Conservation (phyloP, 495 filamentous ascomycete species). For the Cryomyces antarcticus region DNA sequence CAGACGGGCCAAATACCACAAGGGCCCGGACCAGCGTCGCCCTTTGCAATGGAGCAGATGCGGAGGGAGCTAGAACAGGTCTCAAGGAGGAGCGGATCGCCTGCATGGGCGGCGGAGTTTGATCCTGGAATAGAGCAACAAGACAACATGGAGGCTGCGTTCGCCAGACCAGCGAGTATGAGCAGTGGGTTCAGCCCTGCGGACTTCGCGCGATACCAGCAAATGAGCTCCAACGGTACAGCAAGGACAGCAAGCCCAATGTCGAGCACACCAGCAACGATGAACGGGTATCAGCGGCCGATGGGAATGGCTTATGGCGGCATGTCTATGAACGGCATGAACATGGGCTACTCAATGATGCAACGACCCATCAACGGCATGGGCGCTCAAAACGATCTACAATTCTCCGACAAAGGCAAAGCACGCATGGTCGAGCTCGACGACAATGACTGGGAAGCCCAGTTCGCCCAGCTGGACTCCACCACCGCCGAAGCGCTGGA, state of each 20-base stretch:
- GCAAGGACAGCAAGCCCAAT: conserved; percentile 36
- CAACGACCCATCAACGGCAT: conserved; percentile 17
- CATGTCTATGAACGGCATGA: conserved; percentile 18
- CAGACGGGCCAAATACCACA: conserved; percentile 40
- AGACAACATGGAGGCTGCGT: conserved; percentile 62
- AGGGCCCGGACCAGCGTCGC: conserved; percentile 21
- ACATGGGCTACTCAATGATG: conserved; percentile 17
- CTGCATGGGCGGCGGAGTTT: conserved; percentile 53
- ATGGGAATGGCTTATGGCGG: conserved; percentile 34
- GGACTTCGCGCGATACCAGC: conserved; percentile 72
- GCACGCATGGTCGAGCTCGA: conserved; percentile 81
- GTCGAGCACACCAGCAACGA: conserved; percentile 25
- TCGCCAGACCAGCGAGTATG: conserved; percentile 29
- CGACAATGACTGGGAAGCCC: conserved; percentile 84
- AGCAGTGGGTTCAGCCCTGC: conserved; percentile 51
- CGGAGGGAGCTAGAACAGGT: conserved; percentile 40
- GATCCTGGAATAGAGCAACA: conserved; percentile 38
- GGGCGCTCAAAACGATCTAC: conserved; percentile 26
- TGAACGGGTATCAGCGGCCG: conserved; percentile 37
- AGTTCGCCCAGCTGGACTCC: conserved; percentile 69
- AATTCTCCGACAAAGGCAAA: conserved; percentile 57
- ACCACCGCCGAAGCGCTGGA: conserved; percentile 33
- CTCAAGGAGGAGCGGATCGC: conserved; percentile 32
- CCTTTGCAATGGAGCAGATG: conserved; percentile 52
- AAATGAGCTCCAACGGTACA: conserved; percentile 35